These are phyloP conservation scores for Bruguiera gymnorhiza DNA, from an alignment of 345 rosid genomes.

Conservation along the genomic window DNA sequence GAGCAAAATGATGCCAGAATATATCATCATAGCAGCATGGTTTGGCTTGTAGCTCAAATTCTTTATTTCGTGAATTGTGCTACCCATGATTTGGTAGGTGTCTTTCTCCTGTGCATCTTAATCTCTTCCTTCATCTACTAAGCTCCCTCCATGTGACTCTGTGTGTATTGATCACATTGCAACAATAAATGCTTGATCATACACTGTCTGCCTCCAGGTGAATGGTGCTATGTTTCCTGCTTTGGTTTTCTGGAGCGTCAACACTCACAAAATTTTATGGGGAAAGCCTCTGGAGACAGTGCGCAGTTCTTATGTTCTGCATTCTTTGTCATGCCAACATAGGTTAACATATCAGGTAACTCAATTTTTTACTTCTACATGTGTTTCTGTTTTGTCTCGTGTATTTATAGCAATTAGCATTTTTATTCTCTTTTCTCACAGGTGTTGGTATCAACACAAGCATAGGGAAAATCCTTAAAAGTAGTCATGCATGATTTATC, in stretches of 20 bases:
- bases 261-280: no score
- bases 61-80: not conserved
- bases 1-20: constrained; percentile 31
- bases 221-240: no score
- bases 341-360: no score
- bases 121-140: not conserved
- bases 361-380: no score
- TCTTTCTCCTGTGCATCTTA: constrained; percentile 1
- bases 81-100: constrained; percentile 6
- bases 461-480: not conserved
- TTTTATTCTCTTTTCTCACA: not conserved
- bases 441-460: not conserved
- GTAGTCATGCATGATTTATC: not conserved
- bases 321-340: no score
- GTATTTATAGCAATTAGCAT: no score
- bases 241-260: no score
- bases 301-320: no score
- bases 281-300: no score
- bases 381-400: no score
- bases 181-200: not conserved
- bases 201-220: no score
- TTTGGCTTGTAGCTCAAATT: not conserved
- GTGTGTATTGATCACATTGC: not conserved
- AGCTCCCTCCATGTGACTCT: not conserved
- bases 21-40: not conserved